Evolutionary conservation across 148 eudicot genomes (phyloP).

Genomic region (Chenopodium berlandieri): DNA sequence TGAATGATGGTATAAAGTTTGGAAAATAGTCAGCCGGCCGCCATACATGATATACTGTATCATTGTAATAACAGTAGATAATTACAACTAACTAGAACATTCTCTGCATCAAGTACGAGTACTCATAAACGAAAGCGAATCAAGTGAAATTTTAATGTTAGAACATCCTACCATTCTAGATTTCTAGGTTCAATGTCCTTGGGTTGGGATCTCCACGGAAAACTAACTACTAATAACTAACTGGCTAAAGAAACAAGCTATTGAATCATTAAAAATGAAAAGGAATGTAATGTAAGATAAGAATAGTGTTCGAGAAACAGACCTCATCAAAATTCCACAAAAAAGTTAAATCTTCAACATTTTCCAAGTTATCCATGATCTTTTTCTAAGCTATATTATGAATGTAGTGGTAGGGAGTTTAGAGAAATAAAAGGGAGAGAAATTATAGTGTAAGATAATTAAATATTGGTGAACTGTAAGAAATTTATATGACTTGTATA

Average conservation of each 20-base stretch:
- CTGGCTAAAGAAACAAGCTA: too few species aligned
- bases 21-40: background rate
- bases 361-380: conserved; percentile 8
- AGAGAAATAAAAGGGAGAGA: background rate
- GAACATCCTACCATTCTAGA: background rate
- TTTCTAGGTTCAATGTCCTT: too few species aligned
- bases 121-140: background rate
- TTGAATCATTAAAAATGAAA: background rate
- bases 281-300: background rate
- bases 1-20: background rate
- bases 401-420: background rate
- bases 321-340: conserved; percentile 22
- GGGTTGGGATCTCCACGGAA: too few species aligned
- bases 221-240: too few species aligned
- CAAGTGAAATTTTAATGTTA: too few species aligned
- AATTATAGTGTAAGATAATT: background rate
- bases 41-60: background rate
- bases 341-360: conserved; percentile 5
- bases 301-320: background rate
- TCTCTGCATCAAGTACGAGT: background rate
- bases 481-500: conserved; percentile 2
- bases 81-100: background rate
- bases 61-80: background rate
- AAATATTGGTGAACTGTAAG: conserved; percentile 14
- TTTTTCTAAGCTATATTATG: background rate